These are phyloP conservation scores for Phylloporus rhodoxanthus DNA, from an alignment of 768 basidiomycete genomes.

Conservation along the genomic window DNA sequence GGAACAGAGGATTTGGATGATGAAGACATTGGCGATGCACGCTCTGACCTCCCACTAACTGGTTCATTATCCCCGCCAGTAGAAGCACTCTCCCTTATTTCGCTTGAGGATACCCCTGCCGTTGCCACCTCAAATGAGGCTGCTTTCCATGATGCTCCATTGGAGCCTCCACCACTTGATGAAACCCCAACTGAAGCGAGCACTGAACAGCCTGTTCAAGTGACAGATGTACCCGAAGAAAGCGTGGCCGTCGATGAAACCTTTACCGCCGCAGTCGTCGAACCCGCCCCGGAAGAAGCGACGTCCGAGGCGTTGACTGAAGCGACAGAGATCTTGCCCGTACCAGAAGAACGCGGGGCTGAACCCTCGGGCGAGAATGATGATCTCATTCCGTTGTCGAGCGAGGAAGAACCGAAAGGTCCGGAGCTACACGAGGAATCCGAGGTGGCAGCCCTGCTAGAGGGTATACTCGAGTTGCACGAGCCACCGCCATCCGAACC, in stretches of 20 bases:
- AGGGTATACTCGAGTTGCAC: slow-evolving; percentile 21
- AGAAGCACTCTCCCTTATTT: slow-evolving; percentile 23
- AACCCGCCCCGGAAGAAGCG: slow-evolving; percentile 8
- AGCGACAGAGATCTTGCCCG: background rate
- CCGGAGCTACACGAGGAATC: slow-evolving; percentile 6
- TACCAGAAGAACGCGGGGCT: background rate
- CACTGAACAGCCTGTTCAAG: slow-evolving; percentile 7
- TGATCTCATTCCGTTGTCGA: background rate
- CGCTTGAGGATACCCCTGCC: slow-evolving; percentile 17
- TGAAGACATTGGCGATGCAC: slow-evolving; percentile 22
- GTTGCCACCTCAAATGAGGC: background rate
- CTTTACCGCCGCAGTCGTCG: slow-evolving; percentile 1
- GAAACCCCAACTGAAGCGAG: slow-evolving; percentile 7
- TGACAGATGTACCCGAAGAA: slow-evolving; percentile 1
- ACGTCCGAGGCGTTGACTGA: slow-evolving; percentile 5
- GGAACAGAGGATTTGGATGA: slow-evolving; percentile 17
- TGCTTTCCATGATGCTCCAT: background rate
- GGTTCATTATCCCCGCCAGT: slow-evolving; percentile 25
- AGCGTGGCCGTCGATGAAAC: background rate
- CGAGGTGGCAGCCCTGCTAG: slow-evolving; percentile 1
- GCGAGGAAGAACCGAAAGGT: background rate
- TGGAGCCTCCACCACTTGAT: background rate
- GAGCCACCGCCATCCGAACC: slow-evolving; percentile 31
- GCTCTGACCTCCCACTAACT: slow-evolving; percentile 15
- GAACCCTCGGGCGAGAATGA: slow-evolving; percentile 8